phyloP scores from a whole-genome alignment of 495 filamentous ascomycete species.

The Saxophila tyrrhenica region DNA sequence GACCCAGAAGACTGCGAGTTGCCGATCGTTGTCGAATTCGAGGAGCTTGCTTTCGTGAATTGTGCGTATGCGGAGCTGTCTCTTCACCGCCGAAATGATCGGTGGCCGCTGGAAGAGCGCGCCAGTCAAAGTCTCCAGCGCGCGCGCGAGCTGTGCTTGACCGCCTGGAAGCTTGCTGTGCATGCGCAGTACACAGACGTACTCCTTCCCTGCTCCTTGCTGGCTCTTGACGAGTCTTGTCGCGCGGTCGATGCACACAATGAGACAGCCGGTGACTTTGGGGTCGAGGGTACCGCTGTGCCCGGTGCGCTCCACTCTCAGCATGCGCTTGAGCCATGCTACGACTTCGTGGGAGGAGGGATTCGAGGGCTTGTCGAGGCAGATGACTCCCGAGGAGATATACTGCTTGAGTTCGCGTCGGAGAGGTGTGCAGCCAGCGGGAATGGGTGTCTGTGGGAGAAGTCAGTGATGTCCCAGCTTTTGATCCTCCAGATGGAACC shows the following conservation, averaged over 20 bases:
- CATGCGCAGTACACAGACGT: constrained; percentile 75
- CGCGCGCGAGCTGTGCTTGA: constrained; percentile 76
- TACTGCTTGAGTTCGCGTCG: constrained; percentile 92
- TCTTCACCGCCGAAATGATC: constrained; percentile 95
- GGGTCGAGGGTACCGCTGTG: constrained; percentile 96
- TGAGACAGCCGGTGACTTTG: constrained; percentile 77
- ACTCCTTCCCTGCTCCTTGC: constrained; percentile 91
- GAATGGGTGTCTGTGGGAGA: constrained; percentile 57
- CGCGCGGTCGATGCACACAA: constrained; percentile 90
- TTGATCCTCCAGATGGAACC: not conserved
- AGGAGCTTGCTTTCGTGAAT: constrained; percentile 91
- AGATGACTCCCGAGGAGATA: constrained; percentile 92
- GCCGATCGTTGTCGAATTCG: constrained; percentile 95
- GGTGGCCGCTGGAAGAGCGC: constrained; percentile 96
- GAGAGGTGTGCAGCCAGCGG: constrained; percentile 69
- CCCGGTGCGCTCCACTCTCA: constrained; percentile 88
- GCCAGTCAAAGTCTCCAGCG: constrained; percentile 87
- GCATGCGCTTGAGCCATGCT: constrained; percentile 94
- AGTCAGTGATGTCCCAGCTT: not conserved
- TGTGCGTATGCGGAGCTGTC: constrained; percentile 91
- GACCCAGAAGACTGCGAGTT: constrained; percentile 98
- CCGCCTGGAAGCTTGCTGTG: constrained; percentile 88
- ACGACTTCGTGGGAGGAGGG: constrained; percentile 97
- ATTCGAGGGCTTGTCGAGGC: constrained; percentile 96
- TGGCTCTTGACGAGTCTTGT: constrained; percentile 96